Evolutionary conservation across 192 early-diverging fungal species (phyloP), one percentile per base, ranked within the genome.

Genomic region (Coemansia pectinata): DNA sequence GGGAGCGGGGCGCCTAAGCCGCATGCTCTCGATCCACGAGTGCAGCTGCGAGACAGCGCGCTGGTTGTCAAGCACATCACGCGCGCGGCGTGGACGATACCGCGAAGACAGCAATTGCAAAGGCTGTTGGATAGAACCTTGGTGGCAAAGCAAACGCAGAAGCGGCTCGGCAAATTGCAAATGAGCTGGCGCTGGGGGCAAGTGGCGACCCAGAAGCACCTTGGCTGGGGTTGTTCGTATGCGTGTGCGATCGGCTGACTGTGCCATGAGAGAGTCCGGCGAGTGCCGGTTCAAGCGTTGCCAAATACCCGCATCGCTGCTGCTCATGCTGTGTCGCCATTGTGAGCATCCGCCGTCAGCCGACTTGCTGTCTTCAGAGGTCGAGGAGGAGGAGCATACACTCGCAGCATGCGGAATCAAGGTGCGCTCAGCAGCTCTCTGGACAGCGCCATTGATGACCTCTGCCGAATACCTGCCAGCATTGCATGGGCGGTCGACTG

Each of bases 11-110:
- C 74, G 74, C 58, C 61, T 69, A 9, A 83, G 65, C 50, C 80
- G 55, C 80, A 83, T 83, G 59, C 69, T 61, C 39, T 77, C 80
- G 36, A 83, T 77, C 80, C 80, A 83, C 10, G 75, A 74, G 52
- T 77, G 75, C 42, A 83, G 67, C 50, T 67, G 69, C 38, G 34
- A 34, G 29, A 73, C 80, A 44, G 69, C 67, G 5, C 60, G 65
- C 11, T 41, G 60, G 48, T 83, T 83, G 45, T 48, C 71, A 38
- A 83, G 72, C 15, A 83, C 71, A 21, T 77, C 75, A 64, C 66
- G 44, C 15, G 67, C 69, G 23, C 60, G 55, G 19, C 58, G 72
- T n/a, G 80, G 80, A 23, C 65, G 75, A 47, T 74, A 72, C 57
- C 80, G 80, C 38, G 50, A 62, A 11, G 72, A 42, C 34, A 83